A percentile compares a stretch with the other conserved stretches of the same genome.
These are phyloP conservation scores for Salmacisia buchloeana DNA, from an alignment of 1,284 basidiomycete genomes.

Conservation along the genomic window DNA sequence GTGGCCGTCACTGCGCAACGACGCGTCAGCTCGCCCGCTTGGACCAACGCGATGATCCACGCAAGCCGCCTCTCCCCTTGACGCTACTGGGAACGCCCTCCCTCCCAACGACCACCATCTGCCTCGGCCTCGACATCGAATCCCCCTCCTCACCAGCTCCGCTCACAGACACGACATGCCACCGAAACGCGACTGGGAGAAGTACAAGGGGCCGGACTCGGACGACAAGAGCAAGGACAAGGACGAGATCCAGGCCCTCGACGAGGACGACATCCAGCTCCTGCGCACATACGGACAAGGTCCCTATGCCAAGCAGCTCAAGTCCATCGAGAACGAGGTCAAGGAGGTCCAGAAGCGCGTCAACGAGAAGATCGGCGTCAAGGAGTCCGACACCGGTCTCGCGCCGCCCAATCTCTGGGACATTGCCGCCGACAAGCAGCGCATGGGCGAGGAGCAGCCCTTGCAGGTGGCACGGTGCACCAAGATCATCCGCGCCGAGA, in stretches of 20 bases:
- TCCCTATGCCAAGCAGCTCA: slow-evolving; percentile 82
- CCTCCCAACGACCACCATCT: not conserved
- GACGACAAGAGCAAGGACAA: slow-evolving; percentile 37
- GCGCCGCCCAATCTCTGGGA: slow-evolving; percentile 97
- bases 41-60: not conserved
- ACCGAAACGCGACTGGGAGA: slow-evolving; percentile 50
- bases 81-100: too few species aligned
- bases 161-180: slow-evolving; percentile 27
- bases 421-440: slow-evolving; percentile 57
- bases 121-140: not conserved
- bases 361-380: slow-evolving; percentile 93
- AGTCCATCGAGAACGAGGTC: slow-evolving; percentile 85
- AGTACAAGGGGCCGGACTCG: slow-evolving; percentile 45
- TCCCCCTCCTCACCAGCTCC: not conserved
- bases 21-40: not conserved
- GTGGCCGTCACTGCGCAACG: not conserved
- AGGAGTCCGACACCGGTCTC: slow-evolving; percentile 96
- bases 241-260: slow-evolving; percentile 63
- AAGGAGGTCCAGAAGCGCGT: slow-evolving; percentile 95
- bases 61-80: too few species aligned
- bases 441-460: slow-evolving; percentile 87
- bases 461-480: slow-evolving; percentile 97
- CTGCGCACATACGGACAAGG: slow-evolving; percentile 99
- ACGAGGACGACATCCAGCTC: slow-evolving; percentile 98
- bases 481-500: slow-evolving; percentile 78